Evolutionary conservation across 345 rosid genomes (phyloP), one percentile per base, ranked within the genome.

Genomic region (Arabidopsis suecica): DNA sequence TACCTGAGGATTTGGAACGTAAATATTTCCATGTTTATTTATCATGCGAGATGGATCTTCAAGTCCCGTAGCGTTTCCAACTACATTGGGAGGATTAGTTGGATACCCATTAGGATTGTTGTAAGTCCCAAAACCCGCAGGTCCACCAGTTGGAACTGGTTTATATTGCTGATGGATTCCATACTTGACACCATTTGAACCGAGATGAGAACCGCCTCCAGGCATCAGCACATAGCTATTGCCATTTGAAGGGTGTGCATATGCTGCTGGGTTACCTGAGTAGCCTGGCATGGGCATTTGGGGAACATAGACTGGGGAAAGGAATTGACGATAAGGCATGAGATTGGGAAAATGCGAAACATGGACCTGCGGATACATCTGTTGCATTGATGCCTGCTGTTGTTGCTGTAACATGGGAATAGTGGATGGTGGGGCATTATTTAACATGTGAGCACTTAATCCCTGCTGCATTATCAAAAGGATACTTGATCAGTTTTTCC

Each of bases 231-330:
- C 58, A 78, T 88, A 94, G 74, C 86, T 84, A 80, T 81, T 91
- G 66, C 95, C 96, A 79, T 85, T 89, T 44, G 96, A 81, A 67
- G 97, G 96, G 76, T 93, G 98, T 6, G 98, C 83, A 79, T 86
- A 93, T 47, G 68, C 67, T 25, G 88, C 88, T 55, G 90, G 89
- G 63, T 85, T 89, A 73, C 85, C 84, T 5, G 98, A 87, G 79
- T 91, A 94, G 18, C 97, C 96, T 53, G 89, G 91, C 90, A 93
- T 80, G 54, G 93, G 91, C 91, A 93, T 91, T 44, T 86, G 97
- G 11, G 97, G 96, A 11, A 89, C 85, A 72, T 89, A 93, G 72
- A 93, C 84, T 3, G 94, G 98, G 53, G 97, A 86, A 68, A 91
- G 60, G 51, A 88, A 83, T 81, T 87, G 98, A 12, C 97, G 97